Evolutionary conservation across 495 filamentous ascomycete species (phyloP).

Genomic region (Penicillium riverlandense): DNA sequence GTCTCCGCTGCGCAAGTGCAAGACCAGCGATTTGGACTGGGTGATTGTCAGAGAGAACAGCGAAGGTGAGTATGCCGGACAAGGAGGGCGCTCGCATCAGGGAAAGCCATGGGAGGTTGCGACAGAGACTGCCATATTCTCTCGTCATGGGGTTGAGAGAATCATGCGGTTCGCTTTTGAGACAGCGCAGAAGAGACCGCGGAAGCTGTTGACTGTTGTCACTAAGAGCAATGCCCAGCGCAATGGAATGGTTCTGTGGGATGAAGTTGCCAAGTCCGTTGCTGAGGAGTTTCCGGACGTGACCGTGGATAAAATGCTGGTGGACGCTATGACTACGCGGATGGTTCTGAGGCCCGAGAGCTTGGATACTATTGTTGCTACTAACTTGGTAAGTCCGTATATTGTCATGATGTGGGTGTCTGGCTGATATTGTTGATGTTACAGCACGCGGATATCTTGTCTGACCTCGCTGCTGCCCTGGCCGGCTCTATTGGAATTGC

Average conservation of each 20-base stretch:
- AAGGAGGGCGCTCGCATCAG: constrained; percentile 45
- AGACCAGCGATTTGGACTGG: constrained; percentile 41
- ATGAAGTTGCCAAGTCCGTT: constrained; percentile 41
- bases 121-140: constrained; percentile 50
- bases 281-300: constrained; percentile 46
- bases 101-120: constrained; percentile 45
- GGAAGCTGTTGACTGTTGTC: constrained; percentile 48
- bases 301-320: constrained; percentile 49
- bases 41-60: constrained; percentile 53
- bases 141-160: constrained; percentile 43
- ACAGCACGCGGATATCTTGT: constrained; percentile 50
- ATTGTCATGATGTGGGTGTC: too few species aligned
- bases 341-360: constrained; percentile 49
- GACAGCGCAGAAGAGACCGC: constrained; percentile 36
- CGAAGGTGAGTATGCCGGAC: constrained; percentile 52
- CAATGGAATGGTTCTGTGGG: constrained; percentile 53
- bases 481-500: constrained; percentile 52
- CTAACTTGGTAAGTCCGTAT: constrained; percentile 35
- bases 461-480: constrained; percentile 49
- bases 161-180: constrained; percentile 53
- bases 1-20: constrained; percentile 41
- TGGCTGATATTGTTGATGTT: background rate
- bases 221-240: constrained; percentile 54
- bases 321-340: constrained; percentile 52
- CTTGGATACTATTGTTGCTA: constrained; percentile 51